Base-by-base conservation (phyloP, 2,329 filamentous ascomycete genomes). In the Pseudogymnoascus sp. region DNA sequence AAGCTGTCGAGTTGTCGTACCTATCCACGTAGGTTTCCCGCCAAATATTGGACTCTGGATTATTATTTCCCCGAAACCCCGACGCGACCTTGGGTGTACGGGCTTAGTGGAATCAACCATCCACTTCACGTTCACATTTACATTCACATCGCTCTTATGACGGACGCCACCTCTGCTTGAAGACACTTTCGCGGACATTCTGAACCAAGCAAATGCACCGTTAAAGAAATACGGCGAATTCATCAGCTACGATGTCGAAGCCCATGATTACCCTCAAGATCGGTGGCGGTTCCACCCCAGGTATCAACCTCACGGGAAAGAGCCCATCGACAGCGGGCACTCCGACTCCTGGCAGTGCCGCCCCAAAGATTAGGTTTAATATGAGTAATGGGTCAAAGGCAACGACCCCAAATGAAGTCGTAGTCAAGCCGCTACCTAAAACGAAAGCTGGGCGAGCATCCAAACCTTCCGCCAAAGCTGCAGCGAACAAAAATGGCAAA, bases 401-500 rank as follows among this genome's bases (percentile, higher is more conserved):
- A 33, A 64, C 69, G 58, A 69, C 67, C 11, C 67, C 70, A 39
- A 61, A 62, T 60, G 63, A 65, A 25, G 55, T 62, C 33, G 55
- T 65, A 7, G 62, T 66, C 22, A 59, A 63, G 62, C 66, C 65
- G 30, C 72, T 35, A 64, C 65, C 68, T 39, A 86, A 82, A 70
- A 85, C 83, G 2, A 87, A 88, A 69, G 82, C 84, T 12, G 84
- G 83, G 11, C 76, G 84, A 49, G 77, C 82, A 25, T 76, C 82
- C 12, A 87, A 85, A 67, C 84, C 85, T 5, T 84, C 82, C 7
- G 78, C 81, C 58, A 84, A 84, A 68, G 73, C 82, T 58, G 73
- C 81, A 60, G 80, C 83, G 64, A 80, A 79, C 64, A 67, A 66
- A 41, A 67, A 66, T 33, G 67, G 70, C 60, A 88, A 88, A 75